phyloP scores from a whole-genome alignment of 768 basidiomycete species.

The Rhizopogon rudus region DNA sequence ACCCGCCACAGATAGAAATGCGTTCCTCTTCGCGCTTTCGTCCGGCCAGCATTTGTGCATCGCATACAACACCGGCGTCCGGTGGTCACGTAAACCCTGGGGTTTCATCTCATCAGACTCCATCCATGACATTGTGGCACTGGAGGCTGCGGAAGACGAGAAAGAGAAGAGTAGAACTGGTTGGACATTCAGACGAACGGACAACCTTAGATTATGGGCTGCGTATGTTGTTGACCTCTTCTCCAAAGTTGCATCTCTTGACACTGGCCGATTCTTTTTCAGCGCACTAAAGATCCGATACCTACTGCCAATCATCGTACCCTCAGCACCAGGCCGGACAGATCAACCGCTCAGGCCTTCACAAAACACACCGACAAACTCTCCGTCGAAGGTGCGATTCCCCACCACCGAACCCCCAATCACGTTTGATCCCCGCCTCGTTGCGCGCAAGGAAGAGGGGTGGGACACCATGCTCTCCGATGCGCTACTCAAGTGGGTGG shows the following conservation, averaged over 20 bases:
- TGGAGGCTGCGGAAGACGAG: conserved; percentile 45
- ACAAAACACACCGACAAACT: conserved; percentile 19
- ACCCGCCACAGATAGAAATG: conserved; percentile 23
- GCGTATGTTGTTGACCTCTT: conserved; percentile 48
- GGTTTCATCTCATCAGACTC: conserved; percentile 76
- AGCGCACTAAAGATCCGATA: conserved; percentile 85
- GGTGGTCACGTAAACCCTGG: conserved; percentile 81
- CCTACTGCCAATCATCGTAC: conserved; percentile 60
- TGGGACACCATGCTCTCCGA: conserved; percentile 80
- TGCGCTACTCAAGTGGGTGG: conserved; percentile 61
- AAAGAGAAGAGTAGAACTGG: conserved; percentile 48
- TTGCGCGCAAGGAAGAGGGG: conserved; percentile 69
- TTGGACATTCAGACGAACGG: conserved; percentile 84
- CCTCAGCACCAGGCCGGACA: conserved; percentile 32
- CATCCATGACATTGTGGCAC: conserved; percentile 72
- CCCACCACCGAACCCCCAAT: conserved; percentile 42
- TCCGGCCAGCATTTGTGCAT: conserved; percentile 79
- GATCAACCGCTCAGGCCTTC: conserved; percentile 17
- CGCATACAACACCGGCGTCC: conserved; percentile 77
- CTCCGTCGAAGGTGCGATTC: conserved; percentile 32
- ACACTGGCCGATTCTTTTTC: not conserved
- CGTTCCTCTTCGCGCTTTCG: conserved; percentile 52
- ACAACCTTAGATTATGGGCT: conserved; percentile 81
- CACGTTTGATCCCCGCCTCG: conserved; percentile 65
- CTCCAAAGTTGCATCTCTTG: not conserved